These are phyloP conservation scores for Jackrogersella multiformis DNA, from an alignment of 495 filamentous ascomycete species.

Conservation along the genomic window DNA sequence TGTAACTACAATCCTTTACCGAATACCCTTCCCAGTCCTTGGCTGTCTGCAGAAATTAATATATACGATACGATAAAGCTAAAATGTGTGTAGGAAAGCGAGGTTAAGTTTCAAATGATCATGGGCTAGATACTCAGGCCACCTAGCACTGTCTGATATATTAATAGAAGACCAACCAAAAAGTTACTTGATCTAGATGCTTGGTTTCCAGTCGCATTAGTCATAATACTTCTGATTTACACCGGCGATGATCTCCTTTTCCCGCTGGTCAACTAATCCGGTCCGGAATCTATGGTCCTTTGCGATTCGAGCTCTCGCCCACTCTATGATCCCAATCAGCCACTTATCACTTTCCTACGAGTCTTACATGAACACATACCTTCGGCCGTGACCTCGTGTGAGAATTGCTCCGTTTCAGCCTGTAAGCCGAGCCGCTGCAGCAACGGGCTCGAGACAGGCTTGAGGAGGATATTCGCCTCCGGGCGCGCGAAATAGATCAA, in stretches of 20 bases:
- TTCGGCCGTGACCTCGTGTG: slow-evolving; percentile 46
- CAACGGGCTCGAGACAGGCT: slow-evolving; percentile 55
- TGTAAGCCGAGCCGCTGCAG: slow-evolving; percentile 59
- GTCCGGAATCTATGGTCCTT: slow-evolving; percentile 48
- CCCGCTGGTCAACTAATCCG: slow-evolving; percentile 39
- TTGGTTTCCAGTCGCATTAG: neutral
- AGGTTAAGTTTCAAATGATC: too few relatives aligned
- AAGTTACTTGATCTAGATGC: too few relatives aligned
- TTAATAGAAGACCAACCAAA: too few relatives aligned
- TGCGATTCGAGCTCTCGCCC: slow-evolving; percentile 47
- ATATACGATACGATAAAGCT: too few relatives aligned
- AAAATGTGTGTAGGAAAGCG: too few relatives aligned
- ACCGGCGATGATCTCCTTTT: slow-evolving; percentile 49
- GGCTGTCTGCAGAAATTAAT: too few relatives aligned
- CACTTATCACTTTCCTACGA: neutral
- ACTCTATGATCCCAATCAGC: slow-evolving; percentile 33
- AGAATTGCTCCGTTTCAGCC: slow-evolving; percentile 43
- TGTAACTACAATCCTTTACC: too few relatives aligned
- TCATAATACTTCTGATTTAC: slow-evolving; percentile 49
- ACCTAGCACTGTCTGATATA: too few relatives aligned
- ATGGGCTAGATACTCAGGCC: too few relatives aligned
- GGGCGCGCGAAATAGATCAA: slow-evolving; percentile 59
- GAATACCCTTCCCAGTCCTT: too few relatives aligned
- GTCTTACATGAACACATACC: slow-evolving; percentile 15
- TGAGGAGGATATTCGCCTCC: slow-evolving; percentile 54